Conservation (phyloP, 768 basidiomycete species). For the Chiua virens region DNA sequence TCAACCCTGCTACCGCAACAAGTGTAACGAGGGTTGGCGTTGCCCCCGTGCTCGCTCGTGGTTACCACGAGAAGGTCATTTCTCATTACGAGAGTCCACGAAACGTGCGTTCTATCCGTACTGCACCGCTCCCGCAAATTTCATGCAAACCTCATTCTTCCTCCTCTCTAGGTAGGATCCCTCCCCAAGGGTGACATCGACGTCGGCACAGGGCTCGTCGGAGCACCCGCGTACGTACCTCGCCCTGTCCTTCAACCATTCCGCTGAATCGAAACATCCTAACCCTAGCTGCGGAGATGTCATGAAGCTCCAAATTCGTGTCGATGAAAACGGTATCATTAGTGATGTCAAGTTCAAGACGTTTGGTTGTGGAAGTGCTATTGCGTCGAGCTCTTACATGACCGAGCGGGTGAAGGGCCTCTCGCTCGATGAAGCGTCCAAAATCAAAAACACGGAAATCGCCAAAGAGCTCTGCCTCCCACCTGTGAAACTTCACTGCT, state of each 20-base stretch:
- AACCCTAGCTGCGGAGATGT: slow-evolving; percentile 88
- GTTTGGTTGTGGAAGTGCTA: slow-evolving; percentile 97
- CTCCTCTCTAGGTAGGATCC: slow-evolving; percentile 77
- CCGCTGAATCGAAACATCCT: slow-evolving; percentile 14
- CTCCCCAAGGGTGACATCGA: slow-evolving; percentile 88
- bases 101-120: slow-evolving; percentile 67
- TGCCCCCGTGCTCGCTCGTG: slow-evolving; percentile 59
- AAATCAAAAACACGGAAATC: slow-evolving; percentile 99
- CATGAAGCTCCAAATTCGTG: slow-evolving; percentile 99
- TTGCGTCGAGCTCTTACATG: slow-evolving; percentile 97
- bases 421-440: slow-evolving; percentile 89
- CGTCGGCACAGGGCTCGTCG: slow-evolving; percentile 97
- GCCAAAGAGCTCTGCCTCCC: slow-evolving; percentile 95
- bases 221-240: slow-evolving; percentile 84
- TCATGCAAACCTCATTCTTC: slow-evolving; percentile 50
- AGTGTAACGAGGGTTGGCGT: slow-evolving; percentile 38
- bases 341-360: slow-evolving; percentile 99
- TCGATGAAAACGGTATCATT: slow-evolving; percentile 92
- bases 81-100: slow-evolving; percentile 96
- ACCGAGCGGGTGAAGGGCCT: slow-evolving; percentile 97
- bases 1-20: slow-evolving; percentile 46
- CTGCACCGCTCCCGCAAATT: slow-evolving; percentile 24
- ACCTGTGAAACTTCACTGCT: slow-evolving; percentile 95
- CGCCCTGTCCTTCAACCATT: slow-evolving; percentile 5
- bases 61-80: slow-evolving; percentile 95